Evolutionary conservation across 305 asterid species (phyloP), one percentile per base, ranked within the genome.

Genomic region (Fraxinus floribunda): DNA sequence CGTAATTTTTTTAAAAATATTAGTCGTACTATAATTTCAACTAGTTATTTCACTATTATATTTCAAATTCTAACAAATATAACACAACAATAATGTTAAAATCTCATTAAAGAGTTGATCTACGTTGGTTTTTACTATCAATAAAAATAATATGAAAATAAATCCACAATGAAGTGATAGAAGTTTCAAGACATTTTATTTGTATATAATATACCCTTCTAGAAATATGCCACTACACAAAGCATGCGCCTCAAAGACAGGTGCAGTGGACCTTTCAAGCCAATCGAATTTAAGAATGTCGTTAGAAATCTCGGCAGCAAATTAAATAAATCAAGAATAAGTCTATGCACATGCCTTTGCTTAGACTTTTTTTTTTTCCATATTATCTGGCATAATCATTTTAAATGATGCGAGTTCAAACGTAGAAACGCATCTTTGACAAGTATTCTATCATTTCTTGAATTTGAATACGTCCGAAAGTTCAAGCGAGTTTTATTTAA

Each of bases 241-340:
- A 88, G 87, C 90, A 88, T 83, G 93, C 86, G 85, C 89, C 93
- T 86, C 78, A 86, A 88, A 81, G 24, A 35, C 78, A 84, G 89
- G 86, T 55, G 76, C 7, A 16, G 7, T 57, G 66, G 76, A 39
- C 84, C 46, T 87, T 79, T 80, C 84, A 82, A 55, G 82, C 85
- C 83, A 46, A 29, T 84, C 82, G 86, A 79, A 84, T 80, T 76
- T 70, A 11, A 13, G 75, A 70, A 70, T 52, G 62, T 52, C 22
- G 0, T 5, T 15, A 4, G 62, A 52, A 70, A 13, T 70, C 75
- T 70, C 15, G 41, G 30, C 41, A 70, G n/a, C 22, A 29, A 29
- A 26, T 9, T 29, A 68, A 26, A 24, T 62, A 24, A 68, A 68
- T 13, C 8, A 29, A 30, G 62, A 70, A 68, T 0, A 9, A 70